These are phyloP conservation scores for Suhomyces vadensis DNA, from an alignment of 805 yeast genomes.

Conservation along the genomic window DNA sequence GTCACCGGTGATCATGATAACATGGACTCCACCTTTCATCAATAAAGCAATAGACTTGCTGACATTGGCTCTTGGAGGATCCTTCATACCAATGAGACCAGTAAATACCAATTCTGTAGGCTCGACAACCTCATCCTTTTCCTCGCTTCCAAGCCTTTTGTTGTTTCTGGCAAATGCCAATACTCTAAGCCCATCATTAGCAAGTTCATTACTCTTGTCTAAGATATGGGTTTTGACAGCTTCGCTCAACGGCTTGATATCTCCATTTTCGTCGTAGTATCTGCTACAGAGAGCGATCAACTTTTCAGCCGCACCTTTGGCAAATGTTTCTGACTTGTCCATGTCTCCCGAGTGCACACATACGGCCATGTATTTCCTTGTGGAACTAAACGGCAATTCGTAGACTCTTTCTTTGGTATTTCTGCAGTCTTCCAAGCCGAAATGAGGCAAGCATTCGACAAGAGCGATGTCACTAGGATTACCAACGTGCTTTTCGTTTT, in stretches of 20 bases:
- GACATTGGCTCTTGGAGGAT: constrained; percentile 94
- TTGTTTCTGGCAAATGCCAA: constrained; percentile 68
- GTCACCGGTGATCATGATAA: constrained; percentile 98
- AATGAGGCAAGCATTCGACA: constrained; percentile 67
- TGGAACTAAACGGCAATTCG: constrained; percentile 84
- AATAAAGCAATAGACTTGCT: constrained; percentile 69
- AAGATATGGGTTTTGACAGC: constrained; percentile 48
- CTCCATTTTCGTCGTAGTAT: constrained; percentile 61
- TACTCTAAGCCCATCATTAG: constrained; percentile 83
- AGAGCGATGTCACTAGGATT: constrained; percentile 95
- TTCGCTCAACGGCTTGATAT: constrained; percentile 56
- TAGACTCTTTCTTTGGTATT: constrained; percentile 54
- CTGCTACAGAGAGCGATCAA: constrained; percentile 61
- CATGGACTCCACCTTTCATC: constrained; percentile 91
- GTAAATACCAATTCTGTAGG: constrained; percentile 69
- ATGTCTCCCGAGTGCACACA: constrained; percentile 60
- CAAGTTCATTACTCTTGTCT: constrained; percentile 62
- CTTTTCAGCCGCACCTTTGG: constrained; percentile 89
- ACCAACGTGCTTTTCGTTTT: constrained; percentile 73
- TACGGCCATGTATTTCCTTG: constrained; percentile 90
- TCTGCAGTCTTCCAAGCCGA: constrained; percentile 73
- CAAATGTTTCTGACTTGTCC: constrained; percentile 58
- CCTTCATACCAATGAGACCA: constrained; percentile 94
- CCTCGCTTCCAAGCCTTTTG: constrained; percentile 32
- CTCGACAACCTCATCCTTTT: constrained; percentile 32